phyloP scores from a whole-genome alignment of 129 eudicot genomes.

The Escallonia rubra region DNA sequence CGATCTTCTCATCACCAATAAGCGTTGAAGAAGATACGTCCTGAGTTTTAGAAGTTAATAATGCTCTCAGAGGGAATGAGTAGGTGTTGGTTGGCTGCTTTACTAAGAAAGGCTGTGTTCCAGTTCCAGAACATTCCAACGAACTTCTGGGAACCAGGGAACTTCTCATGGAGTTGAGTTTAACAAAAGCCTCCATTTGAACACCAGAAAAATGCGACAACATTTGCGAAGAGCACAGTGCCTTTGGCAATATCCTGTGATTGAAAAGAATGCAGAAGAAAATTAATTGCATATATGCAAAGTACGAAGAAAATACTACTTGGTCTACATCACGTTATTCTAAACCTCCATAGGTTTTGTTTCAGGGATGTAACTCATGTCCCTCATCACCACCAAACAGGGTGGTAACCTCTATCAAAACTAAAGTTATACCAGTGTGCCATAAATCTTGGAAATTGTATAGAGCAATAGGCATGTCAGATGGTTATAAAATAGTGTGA shows the following conservation, averaged over 20 bases:
- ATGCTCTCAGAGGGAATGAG: constrained; percentile 39
- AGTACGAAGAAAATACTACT: no score
- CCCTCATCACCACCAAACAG: no score
- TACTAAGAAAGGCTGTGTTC: constrained; percentile 25
- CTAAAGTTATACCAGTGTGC: no score
- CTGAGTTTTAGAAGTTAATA: constrained; percentile 47
- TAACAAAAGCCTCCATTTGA: constrained; percentile 37
- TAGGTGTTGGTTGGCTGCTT: constrained; percentile 27
- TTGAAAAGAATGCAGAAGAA: neutral
- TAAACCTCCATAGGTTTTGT: no score
- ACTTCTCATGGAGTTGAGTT: constrained; percentile 25
- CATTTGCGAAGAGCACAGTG: constrained; percentile 36
- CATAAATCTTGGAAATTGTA: no score
- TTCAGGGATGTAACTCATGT: no score
- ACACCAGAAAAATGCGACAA: constrained; percentile 32
- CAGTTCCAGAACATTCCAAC: constrained; percentile 37
- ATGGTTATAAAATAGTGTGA: no score
- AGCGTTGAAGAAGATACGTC: constrained; percentile 38
- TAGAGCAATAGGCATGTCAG: no score
- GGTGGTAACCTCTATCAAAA: no score
- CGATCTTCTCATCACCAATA: constrained; percentile 66
- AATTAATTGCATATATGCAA: no score
- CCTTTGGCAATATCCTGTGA: constrained; percentile 52
- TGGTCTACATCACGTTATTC: no score
- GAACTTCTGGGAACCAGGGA: constrained; percentile 36